Conservation (phyloP, 169 alveolate genomes). For the Plasmodium yoelii region DNA sequence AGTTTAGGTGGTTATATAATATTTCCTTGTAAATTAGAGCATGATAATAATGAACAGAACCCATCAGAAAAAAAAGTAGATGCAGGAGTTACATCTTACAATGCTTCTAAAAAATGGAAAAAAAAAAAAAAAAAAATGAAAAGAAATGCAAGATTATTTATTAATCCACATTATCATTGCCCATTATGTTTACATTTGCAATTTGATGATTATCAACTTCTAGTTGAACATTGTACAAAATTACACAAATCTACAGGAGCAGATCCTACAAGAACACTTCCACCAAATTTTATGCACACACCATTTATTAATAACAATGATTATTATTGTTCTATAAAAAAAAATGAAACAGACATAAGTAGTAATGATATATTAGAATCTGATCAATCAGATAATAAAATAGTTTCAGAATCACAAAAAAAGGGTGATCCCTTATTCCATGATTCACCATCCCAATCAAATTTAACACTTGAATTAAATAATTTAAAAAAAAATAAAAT, state of each 20-base stretch:
- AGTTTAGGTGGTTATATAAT: slow-evolving; percentile 80
- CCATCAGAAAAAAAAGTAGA: background rate
- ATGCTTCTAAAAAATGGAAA: background rate
- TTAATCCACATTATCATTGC: slow-evolving; percentile 66
- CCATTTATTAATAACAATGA: slow-evolving; percentile 63
- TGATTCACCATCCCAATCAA: background rate
- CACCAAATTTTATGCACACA: slow-evolving; percentile 48
- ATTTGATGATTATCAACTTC: slow-evolving; percentile 26
- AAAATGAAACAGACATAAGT: slow-evolving; percentile 22
- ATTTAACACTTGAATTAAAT: background rate
- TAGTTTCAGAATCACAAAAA: background rate
- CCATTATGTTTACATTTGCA: slow-evolving; percentile 44
- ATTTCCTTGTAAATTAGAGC: slow-evolving; percentile 80
- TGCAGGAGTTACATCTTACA: background rate
- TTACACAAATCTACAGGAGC: slow-evolving; percentile 66
- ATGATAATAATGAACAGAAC: slow-evolving; percentile 1
- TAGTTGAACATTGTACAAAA: slow-evolving; percentile 33
- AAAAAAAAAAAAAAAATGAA: slow-evolving; percentile 32
- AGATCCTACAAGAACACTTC: slow-evolving; percentile 60
- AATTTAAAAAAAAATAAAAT: slow-evolving; percentile 13
- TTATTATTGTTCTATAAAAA: slow-evolving; percentile 37
- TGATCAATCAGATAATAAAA: background rate
- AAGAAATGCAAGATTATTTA: slow-evolving; percentile 35
- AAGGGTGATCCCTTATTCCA: background rate
- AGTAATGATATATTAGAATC: background rate